phyloP scores from a whole-genome alignment of 1,139 yeast genomes.

The Pichia sp. region DNA sequence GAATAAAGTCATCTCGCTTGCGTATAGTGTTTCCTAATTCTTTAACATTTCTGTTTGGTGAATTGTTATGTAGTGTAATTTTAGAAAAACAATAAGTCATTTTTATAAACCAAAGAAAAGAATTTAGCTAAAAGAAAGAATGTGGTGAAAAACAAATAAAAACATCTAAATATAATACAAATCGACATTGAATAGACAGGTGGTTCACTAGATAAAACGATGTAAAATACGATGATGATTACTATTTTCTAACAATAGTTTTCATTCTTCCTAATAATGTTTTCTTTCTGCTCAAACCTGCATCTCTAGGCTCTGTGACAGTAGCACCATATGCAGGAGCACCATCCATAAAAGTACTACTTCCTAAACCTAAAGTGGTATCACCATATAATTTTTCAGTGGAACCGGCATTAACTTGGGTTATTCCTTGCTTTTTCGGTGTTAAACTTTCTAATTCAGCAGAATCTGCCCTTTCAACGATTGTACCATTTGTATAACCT shows the following conservation, averaged over 20 bases:
- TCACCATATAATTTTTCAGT: constrained; percentile 74
- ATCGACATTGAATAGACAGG: no score
- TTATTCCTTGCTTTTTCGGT: constrained; percentile 40
- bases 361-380: constrained; percentile 81
- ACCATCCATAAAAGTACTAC: constrained; percentile 90
- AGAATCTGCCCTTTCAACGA: constrained; percentile 25
- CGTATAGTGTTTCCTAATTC: background rate
- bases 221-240: no score
- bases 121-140: no score
- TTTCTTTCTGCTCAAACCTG: constrained; percentile 56
- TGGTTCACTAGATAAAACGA: background rate
- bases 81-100: no score
- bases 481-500: constrained; percentile 27
- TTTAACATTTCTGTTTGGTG: background rate
- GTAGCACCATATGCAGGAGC: constrained; percentile 79
- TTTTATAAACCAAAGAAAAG: no score
- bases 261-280: constrained; percentile 81
- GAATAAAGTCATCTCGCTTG: no score
- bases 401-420: constrained; percentile 62
- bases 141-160: no score
- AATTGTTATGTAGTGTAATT: no score
- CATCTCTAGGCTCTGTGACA: constrained; percentile 26
- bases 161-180: no score
- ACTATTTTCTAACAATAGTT: constrained; percentile 43
- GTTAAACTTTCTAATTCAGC: constrained; percentile 17